Base-by-base conservation (phyloP, 805 yeast species). In the Wickerhamomyces subpelliculosus region DNA sequence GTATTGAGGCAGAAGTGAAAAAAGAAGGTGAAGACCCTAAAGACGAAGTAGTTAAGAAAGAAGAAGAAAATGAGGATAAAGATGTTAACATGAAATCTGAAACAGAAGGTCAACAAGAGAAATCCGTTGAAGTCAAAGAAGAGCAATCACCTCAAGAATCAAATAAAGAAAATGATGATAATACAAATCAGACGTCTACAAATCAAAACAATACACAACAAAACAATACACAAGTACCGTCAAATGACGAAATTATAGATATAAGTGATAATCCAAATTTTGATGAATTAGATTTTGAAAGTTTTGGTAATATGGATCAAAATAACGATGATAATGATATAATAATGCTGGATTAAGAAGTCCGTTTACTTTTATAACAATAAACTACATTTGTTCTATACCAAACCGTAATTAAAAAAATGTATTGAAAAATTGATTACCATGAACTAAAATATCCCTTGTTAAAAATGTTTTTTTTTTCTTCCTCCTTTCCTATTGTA, bases 281-380 rank as follows among this genome's bases (percentile, higher is more conserved):
- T n/a, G 46, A 47, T 6, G 49, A 43, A 23, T 38, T 32, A 8
- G 47, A 42, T 33, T 43, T 45, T 31, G 47, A 38, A 16, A 44
- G 39, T 37, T 40, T 43, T 34, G 46, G 47, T 8, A 27, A 38
- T 18, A 41, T 42, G 31, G 50, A 41, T n/a, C 47, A 41, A 21
- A 40, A 36, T 22, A 18, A 23, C 16, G 26, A 27, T 3, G 45
- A 43, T 20, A 33, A 46, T 19, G 44, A 42, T 33, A 38, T 44
- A 30, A 42, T 47, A 8, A 46, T 46, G 46, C 30, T 44, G 14
- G 46, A 41, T 18, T 44, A 34, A 35, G 12, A 5, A 24, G 8
- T 13, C 14, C 6, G 4, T n/a, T n/a, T n/a, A n/a, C n/a, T n/a
- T n/a, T n/a, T n/a, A n/a, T n/a, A n/a, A n/a, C n/a, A 25, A 14